A percentile compares a stretch with the other conserved stretches of the same genome.
phyloP scores from a whole-genome alignment of 768 basidiomycete genomes.

The Mycena polygramma region DNA sequence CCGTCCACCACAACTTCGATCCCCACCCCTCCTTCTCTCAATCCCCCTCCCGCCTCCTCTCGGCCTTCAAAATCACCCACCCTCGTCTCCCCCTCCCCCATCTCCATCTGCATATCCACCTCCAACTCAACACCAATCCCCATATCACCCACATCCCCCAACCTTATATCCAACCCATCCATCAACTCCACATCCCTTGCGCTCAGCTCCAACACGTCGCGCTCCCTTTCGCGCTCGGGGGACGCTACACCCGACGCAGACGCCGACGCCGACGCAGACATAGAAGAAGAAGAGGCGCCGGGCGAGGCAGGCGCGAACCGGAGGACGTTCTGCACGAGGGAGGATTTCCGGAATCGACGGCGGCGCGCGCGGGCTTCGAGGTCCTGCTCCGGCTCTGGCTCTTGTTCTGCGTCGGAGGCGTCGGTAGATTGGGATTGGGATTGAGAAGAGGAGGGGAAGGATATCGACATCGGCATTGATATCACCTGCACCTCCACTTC shows the following conservation, averaged over 20 bases:
- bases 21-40: too few species aligned
- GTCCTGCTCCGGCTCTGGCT: too few species aligned
- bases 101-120: background rate
- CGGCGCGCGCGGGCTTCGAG: background rate
- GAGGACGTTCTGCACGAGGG: conserved; percentile 32
- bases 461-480: too few species aligned
- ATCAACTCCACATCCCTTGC: conserved; percentile 5
- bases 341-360: conserved; percentile 31
- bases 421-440: too few species aligned
- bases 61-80: too few species aligned
- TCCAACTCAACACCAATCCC: background rate
- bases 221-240: too few species aligned
- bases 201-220: background rate
- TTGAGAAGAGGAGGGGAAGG: too few species aligned
- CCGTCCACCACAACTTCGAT: background rate
- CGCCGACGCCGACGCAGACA: too few species aligned
- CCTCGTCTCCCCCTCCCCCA: background rate
- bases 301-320: conserved; percentile 33
- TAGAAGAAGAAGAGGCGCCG: background rate
- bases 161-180: conserved; percentile 4
- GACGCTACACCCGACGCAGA: too few species aligned
- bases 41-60: too few species aligned
- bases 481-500: too few species aligned
- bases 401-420: too few species aligned
- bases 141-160: background rate